A percentile compares a stretch with the other conserved stretches of the same genome.
phyloP scores from a whole-genome alignment of 2,329 filamentous ascomycete species.

The Coniella lustricola region DNA sequence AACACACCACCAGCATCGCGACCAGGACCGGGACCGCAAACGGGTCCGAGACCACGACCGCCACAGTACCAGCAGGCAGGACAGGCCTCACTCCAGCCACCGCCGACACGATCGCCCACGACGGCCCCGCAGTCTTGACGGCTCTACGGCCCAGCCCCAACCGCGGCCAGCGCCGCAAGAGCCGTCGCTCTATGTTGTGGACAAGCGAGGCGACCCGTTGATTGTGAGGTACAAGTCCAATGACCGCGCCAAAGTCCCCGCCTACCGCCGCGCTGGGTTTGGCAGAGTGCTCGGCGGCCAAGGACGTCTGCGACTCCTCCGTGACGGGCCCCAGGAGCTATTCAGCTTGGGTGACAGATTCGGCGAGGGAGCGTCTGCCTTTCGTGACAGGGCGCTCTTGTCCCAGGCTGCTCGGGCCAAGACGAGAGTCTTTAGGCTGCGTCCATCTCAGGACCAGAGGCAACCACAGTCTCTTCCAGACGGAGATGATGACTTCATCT shows the following conservation, averaged over 20 bases:
- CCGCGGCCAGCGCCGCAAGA: conserved; percentile 1
- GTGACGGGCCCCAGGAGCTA: conserved; percentile 49
- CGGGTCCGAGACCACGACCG: conserved; percentile 3
- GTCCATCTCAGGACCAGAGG: conserved; percentile 13
- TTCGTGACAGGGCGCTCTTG: conserved; percentile 42
- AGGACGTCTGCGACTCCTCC: conserved; percentile 57
- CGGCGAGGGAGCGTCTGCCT: conserved; percentile 35
- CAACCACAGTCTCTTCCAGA: neutral
- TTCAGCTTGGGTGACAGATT: conserved; percentile 38
- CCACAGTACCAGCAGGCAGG: conserved; percentile 4
- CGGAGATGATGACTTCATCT: conserved; percentile 40
- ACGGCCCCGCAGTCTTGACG: conserved; percentile 11
- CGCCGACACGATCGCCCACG: conserved; percentile 9
- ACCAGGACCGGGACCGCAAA: neutral
- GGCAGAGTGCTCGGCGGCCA: conserved; percentile 65
- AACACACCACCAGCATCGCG: no score
- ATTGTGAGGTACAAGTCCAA: conserved; percentile 68
- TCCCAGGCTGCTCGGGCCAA: conserved; percentile 33
- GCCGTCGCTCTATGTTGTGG: conserved; percentile 48
- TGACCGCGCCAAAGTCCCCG: conserved; percentile 64
- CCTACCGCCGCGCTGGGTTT: conserved; percentile 61
- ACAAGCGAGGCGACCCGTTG: conserved; percentile 69
- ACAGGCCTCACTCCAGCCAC: conserved; percentile 5
- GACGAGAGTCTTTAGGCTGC: conserved; percentile 34
- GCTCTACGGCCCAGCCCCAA: neutral